Conservation (phyloP, 108 stramenopile genomes). For the Aurantiochytrium sp. region DNA sequence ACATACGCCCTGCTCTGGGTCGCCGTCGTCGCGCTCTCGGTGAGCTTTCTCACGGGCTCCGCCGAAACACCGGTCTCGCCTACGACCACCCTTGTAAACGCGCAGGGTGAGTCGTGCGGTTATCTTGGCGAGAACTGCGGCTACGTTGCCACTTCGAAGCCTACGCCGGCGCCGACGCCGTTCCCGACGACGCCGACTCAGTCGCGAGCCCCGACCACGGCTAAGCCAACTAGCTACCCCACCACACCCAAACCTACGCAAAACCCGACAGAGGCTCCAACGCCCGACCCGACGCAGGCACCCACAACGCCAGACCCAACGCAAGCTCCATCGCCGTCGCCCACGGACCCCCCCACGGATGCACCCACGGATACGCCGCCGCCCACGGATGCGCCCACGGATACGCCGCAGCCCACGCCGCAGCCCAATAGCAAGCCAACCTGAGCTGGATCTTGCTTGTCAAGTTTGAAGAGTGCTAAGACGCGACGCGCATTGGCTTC, state of each 20-base stretch:
- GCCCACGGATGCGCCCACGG: no score
- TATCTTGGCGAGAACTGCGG: not conserved
- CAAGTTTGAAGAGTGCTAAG: no score
- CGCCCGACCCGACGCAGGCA: not conserved
- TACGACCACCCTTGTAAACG: not conserved
- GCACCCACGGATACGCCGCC: no score
- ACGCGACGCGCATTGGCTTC: no score
- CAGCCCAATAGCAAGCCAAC: no score
- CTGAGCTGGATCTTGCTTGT: no score
- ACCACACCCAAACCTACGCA: not conserved
- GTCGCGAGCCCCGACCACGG: not conserved
- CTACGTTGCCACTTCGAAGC: not conserved
- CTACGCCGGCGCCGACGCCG: not conserved
- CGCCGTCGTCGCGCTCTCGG: not conserved
- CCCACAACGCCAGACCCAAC: not conserved
- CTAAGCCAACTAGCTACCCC: not conserved
- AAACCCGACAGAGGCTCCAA: not conserved
- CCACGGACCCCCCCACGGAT: no score
- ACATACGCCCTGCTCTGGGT: not conserved
- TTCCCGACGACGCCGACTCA: not conserved
- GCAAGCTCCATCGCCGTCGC: no score
- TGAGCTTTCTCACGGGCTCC: not conserved
- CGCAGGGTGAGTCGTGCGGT: not conserved
- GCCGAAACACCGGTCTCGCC: not conserved
- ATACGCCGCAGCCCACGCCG: no score